Percentiles rank a stretch among this genome's conserved stretches.
Evolutionary conservation across 1,284 basidiomycete species (phyloP).

Genomic region (Trametes pubescens): DNA sequence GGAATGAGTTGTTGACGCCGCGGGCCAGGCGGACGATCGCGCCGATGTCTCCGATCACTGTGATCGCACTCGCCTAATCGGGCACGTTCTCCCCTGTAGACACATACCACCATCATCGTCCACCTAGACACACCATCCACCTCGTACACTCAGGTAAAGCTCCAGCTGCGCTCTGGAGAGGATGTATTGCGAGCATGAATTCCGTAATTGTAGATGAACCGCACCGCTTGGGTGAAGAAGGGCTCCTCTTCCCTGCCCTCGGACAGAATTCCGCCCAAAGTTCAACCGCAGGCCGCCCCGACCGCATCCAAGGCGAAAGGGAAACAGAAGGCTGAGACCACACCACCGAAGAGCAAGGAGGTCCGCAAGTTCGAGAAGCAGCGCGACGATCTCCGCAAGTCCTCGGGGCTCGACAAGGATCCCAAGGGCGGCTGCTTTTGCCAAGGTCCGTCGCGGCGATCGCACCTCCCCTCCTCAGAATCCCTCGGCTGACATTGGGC

Average conservation of each 20-base stretch:
- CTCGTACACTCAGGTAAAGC: background rate
- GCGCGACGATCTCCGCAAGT: slow-evolving; percentile 36
- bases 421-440: slow-evolving; percentile 74
- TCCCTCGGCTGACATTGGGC: background rate
- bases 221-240: slow-evolving; percentile 38
- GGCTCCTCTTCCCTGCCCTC: slow-evolving; percentile 39
- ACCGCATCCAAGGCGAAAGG: slow-evolving; percentile 33
- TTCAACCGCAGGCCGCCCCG: slow-evolving; percentile 23
- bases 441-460: slow-evolving; percentile 52
- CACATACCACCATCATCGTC: slow-evolving; percentile 10
- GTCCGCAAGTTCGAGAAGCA: slow-evolving; percentile 42
- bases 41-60: slow-evolving; percentile 8
- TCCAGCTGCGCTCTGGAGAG: background rate
- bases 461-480: background rate
- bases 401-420: slow-evolving; percentile 50
- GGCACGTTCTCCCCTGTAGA: slow-evolving; percentile 2
- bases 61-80: slow-evolving; percentile 17
- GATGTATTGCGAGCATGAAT: background rate
- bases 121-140: background rate
- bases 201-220: slow-evolving; percentile 25
- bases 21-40: slow-evolving; percentile 11
- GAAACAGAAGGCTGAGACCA: slow-evolving; percentile 30
- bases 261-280: slow-evolving; percentile 38
- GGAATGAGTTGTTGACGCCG: slow-evolving; percentile 14
- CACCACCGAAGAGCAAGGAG: slow-evolving; percentile 41